These are phyloP conservation scores for Penicillium roqueforti DNA, from an alignment of 495 filamentous ascomycete species.

Conservation along the genomic window DNA sequence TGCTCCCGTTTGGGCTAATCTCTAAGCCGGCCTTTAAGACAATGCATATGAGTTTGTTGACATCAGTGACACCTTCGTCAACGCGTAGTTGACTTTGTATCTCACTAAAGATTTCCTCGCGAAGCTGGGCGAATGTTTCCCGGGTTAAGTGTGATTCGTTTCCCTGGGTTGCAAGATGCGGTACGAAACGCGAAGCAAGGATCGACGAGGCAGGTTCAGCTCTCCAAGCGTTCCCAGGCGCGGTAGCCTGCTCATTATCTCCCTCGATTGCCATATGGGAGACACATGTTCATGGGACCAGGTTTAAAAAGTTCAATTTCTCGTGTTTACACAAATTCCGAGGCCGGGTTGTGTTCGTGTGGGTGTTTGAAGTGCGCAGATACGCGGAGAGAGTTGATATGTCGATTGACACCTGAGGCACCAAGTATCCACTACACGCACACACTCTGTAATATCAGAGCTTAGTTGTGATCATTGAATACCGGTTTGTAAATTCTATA, in stretches of 20 bases:
- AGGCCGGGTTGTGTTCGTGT: slow-evolving; percentile 4
- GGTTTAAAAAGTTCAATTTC: neutral
- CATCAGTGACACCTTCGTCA: slow-evolving; percentile 65
- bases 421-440: neutral
- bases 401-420: slow-evolving; percentile 27
- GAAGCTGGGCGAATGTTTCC: slow-evolving; percentile 58
- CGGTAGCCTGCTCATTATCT: slow-evolving; percentile 15
- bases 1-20: slow-evolving; percentile 46
- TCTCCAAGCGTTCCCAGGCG: slow-evolving; percentile 19
- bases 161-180: slow-evolving; percentile 40
- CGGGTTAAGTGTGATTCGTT: slow-evolving; percentile 42
- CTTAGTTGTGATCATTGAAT: neutral
- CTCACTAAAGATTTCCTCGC: slow-evolving; percentile 57
- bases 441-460: neutral
- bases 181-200: slow-evolving; percentile 60
- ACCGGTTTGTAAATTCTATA: neutral
- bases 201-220: slow-evolving; percentile 59
- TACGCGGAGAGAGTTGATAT: slow-evolving; percentile 10
- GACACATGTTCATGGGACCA: slow-evolving; percentile 18
- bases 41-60: slow-evolving; percentile 78
- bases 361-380: slow-evolving; percentile 4
- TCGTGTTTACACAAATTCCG: neutral
- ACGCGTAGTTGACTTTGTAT: slow-evolving; percentile 40
- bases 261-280: slow-evolving; percentile 27
- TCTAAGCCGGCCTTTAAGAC: slow-evolving; percentile 78